phyloP scores from a whole-genome alignment of 2,329 filamentous ascomycete species.

The Colletotrichum musicola region DNA sequence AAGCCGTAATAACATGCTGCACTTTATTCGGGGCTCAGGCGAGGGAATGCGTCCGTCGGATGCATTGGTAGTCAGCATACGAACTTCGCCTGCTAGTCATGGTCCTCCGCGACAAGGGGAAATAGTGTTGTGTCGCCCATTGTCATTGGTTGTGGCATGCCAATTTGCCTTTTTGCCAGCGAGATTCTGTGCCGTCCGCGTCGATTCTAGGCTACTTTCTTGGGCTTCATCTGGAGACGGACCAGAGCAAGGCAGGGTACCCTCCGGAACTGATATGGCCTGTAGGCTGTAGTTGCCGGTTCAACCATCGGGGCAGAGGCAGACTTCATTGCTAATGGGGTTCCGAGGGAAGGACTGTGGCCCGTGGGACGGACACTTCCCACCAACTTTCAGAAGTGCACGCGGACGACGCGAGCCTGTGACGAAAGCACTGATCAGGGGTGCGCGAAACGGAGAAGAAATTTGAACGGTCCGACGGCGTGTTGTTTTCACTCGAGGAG shows the following conservation, averaged over 20 bases:
- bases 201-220: neutral
- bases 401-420: slow-evolving; percentile 11
- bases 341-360: neutral
- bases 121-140: neutral
- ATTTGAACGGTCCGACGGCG: slow-evolving; percentile 7
- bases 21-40: neutral
- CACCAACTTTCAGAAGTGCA: neutral
- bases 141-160: neutral
- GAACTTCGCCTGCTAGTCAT: slow-evolving; percentile 1
- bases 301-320: neutral
- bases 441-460: slow-evolving; percentile 12
- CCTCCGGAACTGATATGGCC: neutral
- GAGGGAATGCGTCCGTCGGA: neutral
- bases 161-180: slow-evolving; percentile 13
- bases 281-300: neutral
- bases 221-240: neutral
- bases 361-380: neutral
- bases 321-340: neutral
- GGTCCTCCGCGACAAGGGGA: neutral
- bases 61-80: neutral
- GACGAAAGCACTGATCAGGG: slow-evolving; percentile 17
- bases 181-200: neutral
- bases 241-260: neutral
- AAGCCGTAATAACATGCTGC: neutral
- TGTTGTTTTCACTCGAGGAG: slow-evolving; percentile 9